phyloP scores from a whole-genome alignment of 1,284 basidiomycete species.

The Ceratobasidium sp. region DNA sequence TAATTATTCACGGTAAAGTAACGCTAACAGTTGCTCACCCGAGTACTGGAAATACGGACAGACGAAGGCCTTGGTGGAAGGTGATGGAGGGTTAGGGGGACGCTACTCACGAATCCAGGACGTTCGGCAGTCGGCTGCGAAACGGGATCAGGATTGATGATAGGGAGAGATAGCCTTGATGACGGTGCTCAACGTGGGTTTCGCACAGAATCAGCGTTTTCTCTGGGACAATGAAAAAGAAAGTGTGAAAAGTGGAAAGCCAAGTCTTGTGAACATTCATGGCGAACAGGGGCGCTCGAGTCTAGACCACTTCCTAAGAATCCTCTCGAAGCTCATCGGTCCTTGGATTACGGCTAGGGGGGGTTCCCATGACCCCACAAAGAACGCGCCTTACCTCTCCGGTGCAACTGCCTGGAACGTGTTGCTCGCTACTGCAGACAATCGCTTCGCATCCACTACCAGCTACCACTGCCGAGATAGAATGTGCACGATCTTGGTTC shows the following conservation, averaged over 20 bases:
- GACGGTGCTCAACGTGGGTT: no score
- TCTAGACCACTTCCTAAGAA: neutral
- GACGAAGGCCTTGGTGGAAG: no score
- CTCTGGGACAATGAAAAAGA: neutral
- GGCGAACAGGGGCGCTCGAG: neutral
- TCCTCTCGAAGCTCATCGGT: neutral
- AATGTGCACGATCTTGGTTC: neutral
- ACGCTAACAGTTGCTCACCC: no score
- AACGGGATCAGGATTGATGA: no score
- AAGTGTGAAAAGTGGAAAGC: neutral
- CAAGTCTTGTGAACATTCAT: neutral
- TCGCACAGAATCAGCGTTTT: neutral
- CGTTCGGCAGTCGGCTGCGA: no score
- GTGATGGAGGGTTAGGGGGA: no score
- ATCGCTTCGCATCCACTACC: neutral
- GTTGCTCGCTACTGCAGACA: neutral
- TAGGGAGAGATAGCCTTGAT: no score
- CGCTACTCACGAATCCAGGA: no score
- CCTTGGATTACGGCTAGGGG: neutral
- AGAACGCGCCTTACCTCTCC: neutral
- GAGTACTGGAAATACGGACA: no score
- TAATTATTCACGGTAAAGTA: no score
- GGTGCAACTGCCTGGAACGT: neutral
- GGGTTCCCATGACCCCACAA: neutral
- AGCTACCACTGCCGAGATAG: conserved; percentile 30